A percentile compares a stretch with the other conserved stretches of the same genome.
Evolutionary conservation across 345 rosid genomes (phyloP).

Genomic region (Hibiscus tridactylites): DNA sequence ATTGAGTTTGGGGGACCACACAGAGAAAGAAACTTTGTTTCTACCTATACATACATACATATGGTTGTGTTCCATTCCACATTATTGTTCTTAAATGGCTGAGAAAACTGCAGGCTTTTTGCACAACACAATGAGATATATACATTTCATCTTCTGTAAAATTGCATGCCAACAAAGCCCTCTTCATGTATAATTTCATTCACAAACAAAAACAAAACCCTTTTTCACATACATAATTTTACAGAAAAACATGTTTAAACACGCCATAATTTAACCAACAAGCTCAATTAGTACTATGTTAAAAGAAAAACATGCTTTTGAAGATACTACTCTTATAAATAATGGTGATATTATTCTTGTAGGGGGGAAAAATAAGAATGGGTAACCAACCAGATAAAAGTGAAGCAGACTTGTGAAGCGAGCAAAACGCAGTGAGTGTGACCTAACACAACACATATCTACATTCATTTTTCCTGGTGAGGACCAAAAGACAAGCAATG

Average conservation of each 20-base stretch:
- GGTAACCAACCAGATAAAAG: neutral
- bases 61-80: neutral
- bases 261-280: no score
- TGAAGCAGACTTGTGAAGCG: conserved; percentile 17
- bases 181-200: no score
- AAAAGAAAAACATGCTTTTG: no score
- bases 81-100: conserved; percentile 3
- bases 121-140: neutral
- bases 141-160: neutral
- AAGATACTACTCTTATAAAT: no score
- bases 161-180: neutral
- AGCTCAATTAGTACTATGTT: no score
- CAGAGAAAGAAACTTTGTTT: neutral
- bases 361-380: no score
- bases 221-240: no score
- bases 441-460: neutral
- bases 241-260: no score
- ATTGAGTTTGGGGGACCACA: conserved; percentile 25
- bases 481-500: conserved; percentile 14
- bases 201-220: no score
- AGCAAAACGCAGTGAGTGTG: conserved; percentile 29
- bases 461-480: neutral
- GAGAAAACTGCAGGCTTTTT: conserved; percentile 9
- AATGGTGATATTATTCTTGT: no score
- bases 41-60: neutral